Evolutionary conservation across 805 yeast species (phyloP), one percentile per base, ranked within the genome.

Genomic region (Yamadazyma phyllophila): DNA sequence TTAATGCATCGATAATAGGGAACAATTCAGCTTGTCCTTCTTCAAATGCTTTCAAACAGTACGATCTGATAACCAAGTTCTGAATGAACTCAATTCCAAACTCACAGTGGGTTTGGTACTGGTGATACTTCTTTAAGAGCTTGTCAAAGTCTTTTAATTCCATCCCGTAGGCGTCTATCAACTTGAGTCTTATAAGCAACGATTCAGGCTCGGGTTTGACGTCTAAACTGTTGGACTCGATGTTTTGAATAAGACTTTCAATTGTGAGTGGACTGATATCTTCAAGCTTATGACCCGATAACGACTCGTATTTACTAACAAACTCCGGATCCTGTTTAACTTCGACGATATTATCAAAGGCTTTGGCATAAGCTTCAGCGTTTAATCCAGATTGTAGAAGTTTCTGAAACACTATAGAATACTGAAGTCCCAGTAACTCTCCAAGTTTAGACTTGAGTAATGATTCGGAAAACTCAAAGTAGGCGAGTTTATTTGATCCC

Each of bases 81-180:
- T 71, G 77, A 11, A 76, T 60, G 9, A 63, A 57, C 14, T 72
- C 76, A 11, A 73, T 52, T 11, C 76, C 73, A 39, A 57, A 62
- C 44, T 67, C 65, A 39, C 65, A 72, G 17, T 63, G 66, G 13
- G 60, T 54, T 51, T 67, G 69, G 55, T 69, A 74, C 26, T 56
- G 53, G 47, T 75, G 73, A 48, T 62, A 76, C 39, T 69, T 63
- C 36, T 66, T 63, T 40, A 72, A 52, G 8, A 71, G 65, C 8
- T 52, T 48, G 7, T 63, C 58, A 9, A 71, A 50, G 38, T 68
- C 59, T 29, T 54, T 52, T 10, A 51, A 44, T 26, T 61, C 57
- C 42, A 74, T 58, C 2, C 73, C 73, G 35, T 63, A 61, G 3
- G 56, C 41, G 40, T 66, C 64, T 36, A 73, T 60, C 33, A 67